Percentiles rank a stretch among this genome's conserved stretches.
These are phyloP conservation scores for Pyrenochaeta sp. DNA, from an alignment of 2,329 filamentous ascomycete species.

Conservation along the genomic window DNA sequence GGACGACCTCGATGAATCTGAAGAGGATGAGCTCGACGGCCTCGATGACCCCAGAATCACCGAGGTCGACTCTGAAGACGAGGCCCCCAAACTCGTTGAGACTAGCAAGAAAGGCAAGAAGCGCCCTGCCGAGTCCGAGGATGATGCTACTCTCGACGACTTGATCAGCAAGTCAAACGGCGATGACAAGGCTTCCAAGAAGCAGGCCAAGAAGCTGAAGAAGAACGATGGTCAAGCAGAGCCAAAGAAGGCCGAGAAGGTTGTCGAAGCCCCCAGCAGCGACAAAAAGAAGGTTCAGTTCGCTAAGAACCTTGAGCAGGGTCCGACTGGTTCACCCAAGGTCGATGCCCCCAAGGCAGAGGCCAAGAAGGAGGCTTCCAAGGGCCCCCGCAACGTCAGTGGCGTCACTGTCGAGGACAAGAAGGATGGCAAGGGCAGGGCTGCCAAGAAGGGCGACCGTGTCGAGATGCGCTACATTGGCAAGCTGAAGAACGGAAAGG, in stretches of 20 bases:
- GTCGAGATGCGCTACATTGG: slow-evolving; percentile 98
- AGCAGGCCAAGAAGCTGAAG: slow-evolving; percentile 97
- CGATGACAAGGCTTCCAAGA: slow-evolving; percentile 86
- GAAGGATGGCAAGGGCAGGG: slow-evolving; percentile 84
- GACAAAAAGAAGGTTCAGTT: slow-evolving; percentile 94
- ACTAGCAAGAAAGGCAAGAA: slow-evolving; percentile 76
- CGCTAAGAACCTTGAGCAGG: slow-evolving; percentile 98
- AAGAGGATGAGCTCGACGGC: slow-evolving; percentile 59
- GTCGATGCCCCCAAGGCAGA: slow-evolving; percentile 49
- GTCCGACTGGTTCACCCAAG: slow-evolving; percentile 71
- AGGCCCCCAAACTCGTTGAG: slow-evolving; percentile 62
- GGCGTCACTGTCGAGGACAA: slow-evolving; percentile 96
- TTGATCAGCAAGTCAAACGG: slow-evolving; percentile 79
- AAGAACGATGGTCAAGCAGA: slow-evolving; percentile 92
- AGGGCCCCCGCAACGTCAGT: slow-evolving; percentile 76
- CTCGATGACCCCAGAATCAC: slow-evolving; percentile 81
- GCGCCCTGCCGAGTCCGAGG: slow-evolving; percentile 77
- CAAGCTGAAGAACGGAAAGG: slow-evolving; percentile 89
- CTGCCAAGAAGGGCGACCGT: slow-evolving; percentile 87
- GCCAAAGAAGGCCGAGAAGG: slow-evolving; percentile 60
- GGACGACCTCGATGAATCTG: slow-evolving; percentile 58
- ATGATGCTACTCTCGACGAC: slow-evolving; percentile 73
- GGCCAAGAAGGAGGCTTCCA: slow-evolving; percentile 61
- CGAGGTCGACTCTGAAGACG: slow-evolving; percentile 80
- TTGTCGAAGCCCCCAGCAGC: slow-evolving; percentile 57